Percentiles rank a stretch among this genome's conserved stretches.
Conservation (phyloP, 2,329 filamentous ascomycete genomes). For the Gnomoniopsis smithogilvyi region DNA sequence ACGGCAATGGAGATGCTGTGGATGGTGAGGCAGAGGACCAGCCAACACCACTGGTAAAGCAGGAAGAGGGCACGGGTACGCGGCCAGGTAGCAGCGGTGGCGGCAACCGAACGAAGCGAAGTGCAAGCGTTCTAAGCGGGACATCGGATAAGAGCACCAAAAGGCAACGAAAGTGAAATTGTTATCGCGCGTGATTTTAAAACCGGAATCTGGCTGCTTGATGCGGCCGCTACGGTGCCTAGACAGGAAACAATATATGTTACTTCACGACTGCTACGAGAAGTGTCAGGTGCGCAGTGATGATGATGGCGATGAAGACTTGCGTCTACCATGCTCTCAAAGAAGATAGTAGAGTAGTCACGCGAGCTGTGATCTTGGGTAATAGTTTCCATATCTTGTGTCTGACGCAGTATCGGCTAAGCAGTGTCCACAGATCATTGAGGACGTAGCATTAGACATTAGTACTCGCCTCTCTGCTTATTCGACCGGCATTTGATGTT, state of each 20-base stretch:
- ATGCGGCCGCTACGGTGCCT: not conserved
- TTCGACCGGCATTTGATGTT: not conserved
- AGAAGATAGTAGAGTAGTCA: not conserved
- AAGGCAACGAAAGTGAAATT: constrained; percentile 51
- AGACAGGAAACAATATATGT: not conserved
- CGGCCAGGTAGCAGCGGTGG: constrained; percentile 38
- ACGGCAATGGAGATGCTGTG: constrained; percentile 1
- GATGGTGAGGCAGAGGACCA: constrained; percentile 10
- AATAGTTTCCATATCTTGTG: not conserved
- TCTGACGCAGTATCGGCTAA: not conserved
- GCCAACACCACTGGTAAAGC: constrained; percentile 22
- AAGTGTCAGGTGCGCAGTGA: not conserved
- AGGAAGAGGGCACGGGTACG: constrained; percentile 23
- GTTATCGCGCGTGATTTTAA: constrained; percentile 12
- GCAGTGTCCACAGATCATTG: not conserved
- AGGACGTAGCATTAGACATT: not conserved
- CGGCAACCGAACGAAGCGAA: constrained; percentile 62
- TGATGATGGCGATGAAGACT: not conserved
- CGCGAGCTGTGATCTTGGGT: not conserved
- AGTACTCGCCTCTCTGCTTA: not conserved
- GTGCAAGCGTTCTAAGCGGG: constrained; percentile 75
- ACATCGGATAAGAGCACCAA: constrained; percentile 62
- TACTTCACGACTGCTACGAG: not conserved
- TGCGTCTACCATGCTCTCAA: not conserved
- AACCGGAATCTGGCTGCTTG: not conserved